Base-by-base conservation (phyloP, 1,139 yeast genomes). In the Hyphopichia buzzinii region DNA sequence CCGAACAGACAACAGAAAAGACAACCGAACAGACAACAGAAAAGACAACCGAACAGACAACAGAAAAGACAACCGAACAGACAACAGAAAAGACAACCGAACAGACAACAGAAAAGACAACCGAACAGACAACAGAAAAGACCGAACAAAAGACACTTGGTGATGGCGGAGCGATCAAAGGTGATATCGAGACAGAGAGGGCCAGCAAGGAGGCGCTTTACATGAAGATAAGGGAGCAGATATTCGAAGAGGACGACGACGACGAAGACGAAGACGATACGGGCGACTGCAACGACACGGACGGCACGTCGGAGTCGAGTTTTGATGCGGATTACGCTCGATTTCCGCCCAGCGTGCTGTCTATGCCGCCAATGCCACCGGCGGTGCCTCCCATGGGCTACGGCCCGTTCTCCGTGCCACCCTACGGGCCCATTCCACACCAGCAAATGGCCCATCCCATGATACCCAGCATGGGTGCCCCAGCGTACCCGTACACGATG, bases 161-260 rank as follows among this genome's bases (percentile, higher is more conserved):
- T n/a, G 13, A 21, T 11, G 19, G 22, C 26, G 14, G 23, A 6
- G 6, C 23, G 8, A 19, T 7, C 8, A 10, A 19, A 10, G 6
- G 8, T 19, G 10, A 45, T 26, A 53, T 56, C 4, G 59, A 54
- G 34, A 43, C 52, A 4, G 62, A 56, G 30, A 34, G 62, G 34
- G 59, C 57, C 1, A 48, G 57, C 8, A 60, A 68, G 35, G 72
- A 69, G 38, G 72, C 69, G 8, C 56, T 66, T 16, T 72, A 73
- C 46, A 62, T 62, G 47, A 63, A 62, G 44, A 65, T 72, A 8
- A 54, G 79, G 31, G 74, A 72, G 22, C 57, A 72, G 36, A 74
- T 74, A 8, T 73, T 74, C 49, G 52, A 54, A 17, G 47, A 47
- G 16, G 39, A 36, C 7, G 43, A 49, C 13, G 55, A 49, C 12